Conservation (phyloP, 2,329 filamentous ascomycete genomes). For the Fusarium sp. region DNA sequence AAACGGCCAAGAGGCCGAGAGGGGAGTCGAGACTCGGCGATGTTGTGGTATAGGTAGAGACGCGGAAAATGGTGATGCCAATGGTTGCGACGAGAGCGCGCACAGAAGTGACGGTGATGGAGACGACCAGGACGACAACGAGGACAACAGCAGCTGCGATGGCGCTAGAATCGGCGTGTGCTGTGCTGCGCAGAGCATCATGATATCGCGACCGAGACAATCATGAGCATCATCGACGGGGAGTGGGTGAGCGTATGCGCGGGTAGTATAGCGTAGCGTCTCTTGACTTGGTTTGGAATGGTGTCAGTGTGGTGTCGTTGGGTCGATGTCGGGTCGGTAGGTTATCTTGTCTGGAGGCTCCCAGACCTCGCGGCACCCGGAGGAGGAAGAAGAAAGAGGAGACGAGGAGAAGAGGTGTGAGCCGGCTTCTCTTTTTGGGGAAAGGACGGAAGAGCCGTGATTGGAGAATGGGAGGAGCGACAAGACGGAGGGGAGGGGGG, state of each 20-base stretch:
- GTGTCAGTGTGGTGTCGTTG: slow-evolving; percentile 5
- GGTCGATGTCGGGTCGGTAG: slow-evolving; percentile 17
- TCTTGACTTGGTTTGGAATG: neutral
- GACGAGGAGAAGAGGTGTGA: slow-evolving; percentile 26
- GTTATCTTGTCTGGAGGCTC: slow-evolving; percentile 32
- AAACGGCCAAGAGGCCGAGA: slow-evolving; percentile 13
- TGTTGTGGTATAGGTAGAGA: slow-evolving; percentile 5
- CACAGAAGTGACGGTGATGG: slow-evolving; percentile 14
- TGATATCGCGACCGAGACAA: slow-evolving; percentile 52
- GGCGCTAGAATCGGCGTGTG: slow-evolving; percentile 48
- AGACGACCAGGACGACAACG: slow-evolving; percentile 7
- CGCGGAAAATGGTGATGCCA: slow-evolving; percentile 16
- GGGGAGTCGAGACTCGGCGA: slow-evolving; percentile 7
- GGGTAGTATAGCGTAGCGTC: slow-evolving; percentile 9
- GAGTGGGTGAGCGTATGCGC: slow-evolving; percentile 12
- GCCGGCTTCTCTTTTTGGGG: slow-evolving; percentile 37
- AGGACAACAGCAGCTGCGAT: slow-evolving; percentile 34
- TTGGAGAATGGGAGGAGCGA: slow-evolving; percentile 44
- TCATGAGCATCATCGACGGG: slow-evolving; percentile 48
- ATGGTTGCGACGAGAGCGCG: slow-evolving; percentile 18
- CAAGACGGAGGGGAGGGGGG: slow-evolving; percentile 27
- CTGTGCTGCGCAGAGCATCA: slow-evolving; percentile 56
- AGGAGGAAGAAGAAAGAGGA: slow-evolving; percentile 15
- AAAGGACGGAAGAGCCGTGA: slow-evolving; percentile 36
- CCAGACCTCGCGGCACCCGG: slow-evolving; percentile 33